Evolutionary conservation across 495 filamentous ascomycete species (phyloP), one percentile per base, ranked within the genome.

Genomic region (Platismatia glauca): DNA sequence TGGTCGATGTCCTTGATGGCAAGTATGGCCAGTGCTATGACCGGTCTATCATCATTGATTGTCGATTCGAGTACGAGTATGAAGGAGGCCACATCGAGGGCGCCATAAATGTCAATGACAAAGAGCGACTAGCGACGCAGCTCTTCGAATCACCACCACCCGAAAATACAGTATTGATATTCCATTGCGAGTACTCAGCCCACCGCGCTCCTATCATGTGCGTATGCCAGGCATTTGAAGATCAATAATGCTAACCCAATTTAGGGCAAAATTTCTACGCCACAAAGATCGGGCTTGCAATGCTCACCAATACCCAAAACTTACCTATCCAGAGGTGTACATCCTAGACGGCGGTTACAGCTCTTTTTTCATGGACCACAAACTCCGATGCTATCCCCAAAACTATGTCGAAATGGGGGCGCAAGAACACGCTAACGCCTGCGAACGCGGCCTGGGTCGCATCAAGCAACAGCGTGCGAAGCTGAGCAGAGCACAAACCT

Each of bases 51-150:
- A 78, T 99, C 66, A 84, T 99, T 58, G 95, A 99, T 69, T 99
- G 95, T 71, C 89, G 94, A 15, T 99, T 99, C 72, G 95, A 97
- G 74, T 99, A 97, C 72, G 95, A 99, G 75, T 99, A 92, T 72
- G 86, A 95, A 37, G 95, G 95, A 52, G 95, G 95, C 22, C 95
- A 99, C 70, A 96, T 99, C 65, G 81, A 89, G 56, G 88, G 89
- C 0, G 95, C 95, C 38, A 76, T 95, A 69, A 99, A 99, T 76
- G 90, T 88, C 77, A 97, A 96, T 71, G 89, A 96, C 74, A 97
- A 96, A 74, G 93, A 97, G 66, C 73, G 84, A 37, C 78, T 99
- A 63, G 85, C 91, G 1, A 76, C 77, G 57, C 81, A 91, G 56
- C 82, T 99, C 13, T 95, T 99, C 72, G 76, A 82, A 53, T 52